Conservation (phyloP, 805 yeast genomes). For the Tetrapisispora phaffii region DNA sequence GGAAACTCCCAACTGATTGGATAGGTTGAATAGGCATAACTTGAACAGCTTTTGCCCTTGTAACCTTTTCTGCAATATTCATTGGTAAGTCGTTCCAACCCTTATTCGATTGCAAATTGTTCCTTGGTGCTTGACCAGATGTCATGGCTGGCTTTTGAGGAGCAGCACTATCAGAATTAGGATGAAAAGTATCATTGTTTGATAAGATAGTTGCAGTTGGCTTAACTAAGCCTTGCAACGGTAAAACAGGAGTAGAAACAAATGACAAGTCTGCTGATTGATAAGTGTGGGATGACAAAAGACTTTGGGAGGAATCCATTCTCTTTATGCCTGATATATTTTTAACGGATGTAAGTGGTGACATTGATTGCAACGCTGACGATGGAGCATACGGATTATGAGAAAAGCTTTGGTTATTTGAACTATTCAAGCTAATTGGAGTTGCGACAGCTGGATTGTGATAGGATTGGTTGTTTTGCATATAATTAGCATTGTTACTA, state of each 20-base stretch:
- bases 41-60: slow-evolving; percentile 30
- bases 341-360: background rate
- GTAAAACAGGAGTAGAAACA: slow-evolving; percentile 8
- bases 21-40: slow-evolving; percentile 25
- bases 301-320: background rate
- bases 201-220: slow-evolving; percentile 14
- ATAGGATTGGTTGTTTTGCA: background rate
- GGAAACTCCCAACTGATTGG: background rate
- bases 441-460: background rate
- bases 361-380: background rate
- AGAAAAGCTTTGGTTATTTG: background rate
- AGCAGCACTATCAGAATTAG: slow-evolving; percentile 4
- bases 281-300: background rate
- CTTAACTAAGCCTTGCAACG: slow-evolving; percentile 23
- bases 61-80: slow-evolving; percentile 21
- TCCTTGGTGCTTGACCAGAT: slow-evolving; percentile 29
- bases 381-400: slow-evolving; percentile 1
- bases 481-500: background rate
- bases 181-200: slow-evolving; percentile 9
- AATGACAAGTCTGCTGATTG: background rate
- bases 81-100: slow-evolving; percentile 32
- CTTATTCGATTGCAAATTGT: slow-evolving; percentile 27
- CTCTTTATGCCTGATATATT: background rate
- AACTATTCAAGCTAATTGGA: background rate
- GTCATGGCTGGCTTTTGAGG: slow-evolving; percentile 6